Evolutionary conservation across 2,329 filamentous ascomycete genomes (phyloP), one percentile per base, ranked within the genome.

Genomic region (Ustilaginoidea virens): DNA sequence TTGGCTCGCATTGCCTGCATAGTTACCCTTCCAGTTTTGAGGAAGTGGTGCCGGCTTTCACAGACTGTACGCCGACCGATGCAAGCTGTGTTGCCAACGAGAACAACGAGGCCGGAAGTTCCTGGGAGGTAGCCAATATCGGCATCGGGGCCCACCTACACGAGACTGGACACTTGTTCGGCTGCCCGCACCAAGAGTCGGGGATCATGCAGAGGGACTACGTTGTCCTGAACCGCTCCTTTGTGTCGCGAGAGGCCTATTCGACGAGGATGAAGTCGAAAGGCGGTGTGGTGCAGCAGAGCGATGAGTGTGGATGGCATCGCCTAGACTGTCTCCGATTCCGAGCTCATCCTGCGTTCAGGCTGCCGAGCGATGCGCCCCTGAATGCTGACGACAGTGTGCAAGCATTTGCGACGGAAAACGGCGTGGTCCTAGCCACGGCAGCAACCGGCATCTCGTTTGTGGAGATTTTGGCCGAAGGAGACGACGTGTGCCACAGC

Each of bases 191-290:
- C 47, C 83, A 92, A 47, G 82, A 90, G 45, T 79, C 62, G 17
- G 87, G 90, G n/a, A 66, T 96, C 36, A 96, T 96, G 87, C 61
- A 85, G 28, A 69, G 81, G 32, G 87, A 93, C 49, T 94, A 92
- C 48, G 72, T 86, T 18, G 75, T 65, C 2, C 58, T 96, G 9
- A 92, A 90, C 51, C 73, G 87, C 16, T 79, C 79, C 1, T 96
- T 94, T 48, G 64, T 80, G 25, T 69, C 70, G 18, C 72, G 78
- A 23, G 87, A 94, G 50, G 74, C 83, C 1, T 94, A 79, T 47
- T 90, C 80, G 3, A 93, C 83, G 3, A 69, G 86, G 25, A 93
- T 83, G 2, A 83, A 82, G 47, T 76, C 77, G 24, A 83, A 80
- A 42, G 86, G 86, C 3, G 77, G 79, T 4, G 54, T 82, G 5